Percentiles rank a stretch among this genome's conserved stretches.
phyloP scores from a whole-genome alignment of 192 early-diverging fungal species.

The Geranomyces michiganensis region DNA sequence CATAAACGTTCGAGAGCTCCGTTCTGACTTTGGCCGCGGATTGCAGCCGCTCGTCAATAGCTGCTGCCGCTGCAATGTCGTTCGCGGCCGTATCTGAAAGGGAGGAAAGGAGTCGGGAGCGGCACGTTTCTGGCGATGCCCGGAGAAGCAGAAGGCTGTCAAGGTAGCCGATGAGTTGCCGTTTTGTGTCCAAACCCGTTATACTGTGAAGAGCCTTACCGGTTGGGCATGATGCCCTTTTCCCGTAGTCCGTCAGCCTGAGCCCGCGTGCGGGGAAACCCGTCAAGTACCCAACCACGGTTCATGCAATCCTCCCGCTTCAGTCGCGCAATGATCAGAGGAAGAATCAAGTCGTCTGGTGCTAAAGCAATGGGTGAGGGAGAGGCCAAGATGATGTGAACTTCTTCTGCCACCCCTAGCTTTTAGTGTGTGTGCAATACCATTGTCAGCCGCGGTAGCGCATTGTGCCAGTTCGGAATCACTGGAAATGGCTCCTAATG shows the following conservation, averaged over 20 bases:
- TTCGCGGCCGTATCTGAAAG: slow-evolving; percentile 12
- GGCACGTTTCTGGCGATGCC: slow-evolving; percentile 37
- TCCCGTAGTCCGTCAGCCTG: slow-evolving; percentile 43
- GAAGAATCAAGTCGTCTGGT: slow-evolving; percentile 44
- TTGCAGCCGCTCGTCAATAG: slow-evolving; percentile 32
- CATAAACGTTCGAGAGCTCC: slow-evolving; percentile 39
- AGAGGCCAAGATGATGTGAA: neutral
- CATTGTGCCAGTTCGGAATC: slow-evolving; percentile 23
- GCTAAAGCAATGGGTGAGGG: slow-evolving; percentile 18
- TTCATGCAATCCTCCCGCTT: slow-evolving; percentile 45
- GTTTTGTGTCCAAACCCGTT: no score
- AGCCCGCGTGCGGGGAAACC: slow-evolving; percentile 43
- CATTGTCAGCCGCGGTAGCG: slow-evolving; percentile 36
- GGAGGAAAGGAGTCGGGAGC: slow-evolving; percentile 26
- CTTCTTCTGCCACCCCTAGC: no score
- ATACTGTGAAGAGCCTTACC: no score
- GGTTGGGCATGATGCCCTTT: slow-evolving; percentile 46
- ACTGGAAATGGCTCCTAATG: slow-evolving; percentile 20
- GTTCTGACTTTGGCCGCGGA: slow-evolving; percentile 7
- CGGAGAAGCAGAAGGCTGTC: slow-evolving; percentile 48
- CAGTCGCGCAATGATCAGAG: slow-evolving; percentile 42
- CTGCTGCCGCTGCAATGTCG: slow-evolving; percentile 34
- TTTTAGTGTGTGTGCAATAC: slow-evolving; percentile 16
- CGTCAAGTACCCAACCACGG: slow-evolving; percentile 56
- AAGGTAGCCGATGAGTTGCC: no score